Evolutionary conservation across 208 protist species (phyloP).

Genomic region (Crithidia thermophila): DNA sequence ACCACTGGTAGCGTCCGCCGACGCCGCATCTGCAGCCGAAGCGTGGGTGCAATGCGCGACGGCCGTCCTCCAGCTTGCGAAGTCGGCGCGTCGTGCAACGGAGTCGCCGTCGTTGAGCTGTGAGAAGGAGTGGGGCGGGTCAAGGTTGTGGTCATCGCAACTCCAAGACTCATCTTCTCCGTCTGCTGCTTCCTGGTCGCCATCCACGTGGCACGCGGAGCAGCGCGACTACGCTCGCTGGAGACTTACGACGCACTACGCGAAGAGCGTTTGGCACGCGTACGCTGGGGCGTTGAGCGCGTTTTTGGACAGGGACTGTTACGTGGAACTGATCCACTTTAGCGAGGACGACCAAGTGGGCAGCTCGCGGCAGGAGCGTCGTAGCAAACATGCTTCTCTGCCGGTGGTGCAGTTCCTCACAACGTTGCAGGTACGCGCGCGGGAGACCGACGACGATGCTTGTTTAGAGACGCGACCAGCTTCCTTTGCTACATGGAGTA

Average conservation of each 20-base stretch:
- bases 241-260: constrained; percentile 48
- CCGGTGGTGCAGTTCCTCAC: not conserved
- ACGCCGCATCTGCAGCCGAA: constrained; percentile 6
- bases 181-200: not conserved
- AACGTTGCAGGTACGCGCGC: constrained; percentile 16
- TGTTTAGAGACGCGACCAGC: too few species aligned
- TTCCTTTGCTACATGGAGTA: too few species aligned
- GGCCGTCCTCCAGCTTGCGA: constrained; percentile 7
- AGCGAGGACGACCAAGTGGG: not conserved
- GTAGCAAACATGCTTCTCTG: not conserved
- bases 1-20: not conserved
- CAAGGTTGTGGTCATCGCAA: too few species aligned
- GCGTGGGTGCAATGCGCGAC: constrained; percentile 17
- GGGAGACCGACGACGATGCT: too few species aligned
- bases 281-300: constrained; percentile 47
- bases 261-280: constrained; percentile 62
- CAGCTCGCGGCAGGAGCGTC: not conserved
- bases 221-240: constrained; percentile 31
- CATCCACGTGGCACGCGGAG: not conserved
- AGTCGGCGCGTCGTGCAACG: too few species aligned
- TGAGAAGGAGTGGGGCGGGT: too few species aligned
- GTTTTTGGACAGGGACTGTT: constrained; percentile 28
- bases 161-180: too few species aligned
- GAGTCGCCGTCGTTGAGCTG: too few species aligned
- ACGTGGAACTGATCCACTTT: constrained; percentile 19